Evolutionary conservation across 2,329 filamentous ascomycete species (phyloP).

Genomic region (Decorospora gaudefroyi): DNA sequence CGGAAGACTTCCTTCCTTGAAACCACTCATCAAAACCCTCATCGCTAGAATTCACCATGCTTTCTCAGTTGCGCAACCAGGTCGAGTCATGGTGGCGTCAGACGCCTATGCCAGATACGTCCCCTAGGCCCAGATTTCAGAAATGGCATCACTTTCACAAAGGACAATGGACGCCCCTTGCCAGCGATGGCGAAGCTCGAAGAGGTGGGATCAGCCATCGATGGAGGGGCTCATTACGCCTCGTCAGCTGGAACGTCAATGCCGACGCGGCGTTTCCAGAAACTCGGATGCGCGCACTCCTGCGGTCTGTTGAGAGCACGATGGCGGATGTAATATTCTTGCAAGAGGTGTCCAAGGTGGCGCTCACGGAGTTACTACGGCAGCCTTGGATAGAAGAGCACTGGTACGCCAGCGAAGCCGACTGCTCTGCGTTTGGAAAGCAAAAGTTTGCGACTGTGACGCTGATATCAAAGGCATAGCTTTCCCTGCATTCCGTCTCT

Average conservation of each 20-base stretch:
- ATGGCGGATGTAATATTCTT: conserved; percentile 4
- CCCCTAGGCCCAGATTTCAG: conserved; percentile 6
- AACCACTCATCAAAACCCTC: no score
- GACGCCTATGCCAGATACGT: conserved; percentile 5
- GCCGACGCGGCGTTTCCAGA: background rate
- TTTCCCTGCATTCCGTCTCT: background rate
- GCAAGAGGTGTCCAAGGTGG: conserved; percentile 6
- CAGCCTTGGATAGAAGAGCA: conserved; percentile 3
- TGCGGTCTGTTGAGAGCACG: background rate
- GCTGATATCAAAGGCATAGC: background rate
- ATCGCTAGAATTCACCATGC: conserved; percentile 3
- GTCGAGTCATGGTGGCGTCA: conserved; percentile 10
- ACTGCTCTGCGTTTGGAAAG: background rate
- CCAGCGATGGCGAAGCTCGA: background rate
- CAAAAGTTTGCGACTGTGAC: conserved; percentile 8
- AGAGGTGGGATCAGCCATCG: background rate
- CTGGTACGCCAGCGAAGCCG: conserved; percentile 5
- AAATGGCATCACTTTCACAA: conserved; percentile 3
- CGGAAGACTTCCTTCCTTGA: no score
- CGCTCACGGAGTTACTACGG: conserved; percentile 1
- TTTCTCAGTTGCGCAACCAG: conserved; percentile 4
- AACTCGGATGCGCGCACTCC: conserved; percentile 7
- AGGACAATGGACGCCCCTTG: background rate
- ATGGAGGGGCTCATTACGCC: conserved; percentile 8
- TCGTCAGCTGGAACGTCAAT: conserved; percentile 10